phyloP scores from a whole-genome alignment of 2,329 filamentous ascomycete genomes.

The Hysterium pulicare region DNA sequence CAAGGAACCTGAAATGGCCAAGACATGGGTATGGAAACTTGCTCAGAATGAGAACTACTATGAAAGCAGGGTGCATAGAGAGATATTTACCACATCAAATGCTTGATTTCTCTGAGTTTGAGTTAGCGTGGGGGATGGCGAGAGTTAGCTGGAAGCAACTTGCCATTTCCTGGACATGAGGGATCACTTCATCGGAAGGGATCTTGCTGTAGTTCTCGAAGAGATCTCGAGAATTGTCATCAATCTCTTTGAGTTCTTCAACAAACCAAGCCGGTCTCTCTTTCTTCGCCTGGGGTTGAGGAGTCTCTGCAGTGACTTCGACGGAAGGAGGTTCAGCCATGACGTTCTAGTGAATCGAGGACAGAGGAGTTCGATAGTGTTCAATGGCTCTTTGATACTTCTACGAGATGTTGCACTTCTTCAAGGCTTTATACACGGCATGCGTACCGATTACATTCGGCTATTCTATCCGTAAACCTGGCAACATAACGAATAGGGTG shows the following conservation, averaged over 20 bases:
- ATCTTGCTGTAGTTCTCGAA: conserved; percentile 41
- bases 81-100: conserved; percentile 25
- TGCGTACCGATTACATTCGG: too few relatives aligned
- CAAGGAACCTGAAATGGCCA: conserved; percentile 36
- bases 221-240: conserved; percentile 27
- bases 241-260: conserved; percentile 27
- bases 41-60: too few relatives aligned
- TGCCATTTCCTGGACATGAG: conserved; percentile 36
- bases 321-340: too few relatives aligned
- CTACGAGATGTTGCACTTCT: too few relatives aligned
- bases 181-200: conserved; percentile 29
- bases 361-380: conserved; percentile 1
- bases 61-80: too few relatives aligned
- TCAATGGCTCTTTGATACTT: not conserved
- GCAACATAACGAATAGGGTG: too few relatives aligned
- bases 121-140: conserved; percentile 1
- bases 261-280: conserved; percentile 19
- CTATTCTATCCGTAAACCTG: too few relatives aligned
- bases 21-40: conserved; percentile 34
- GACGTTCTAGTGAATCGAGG: too few relatives aligned
- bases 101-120: conserved; percentile 24
- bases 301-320: too few relatives aligned
- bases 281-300: not conserved
- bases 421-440: too few relatives aligned
- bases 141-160: conserved; percentile 6